Evolutionary conservation across 768 basidiomycete genomes (phyloP), one percentile per base, ranked within the genome.

Genomic region (Xerocomellus chrysenteron): DNA sequence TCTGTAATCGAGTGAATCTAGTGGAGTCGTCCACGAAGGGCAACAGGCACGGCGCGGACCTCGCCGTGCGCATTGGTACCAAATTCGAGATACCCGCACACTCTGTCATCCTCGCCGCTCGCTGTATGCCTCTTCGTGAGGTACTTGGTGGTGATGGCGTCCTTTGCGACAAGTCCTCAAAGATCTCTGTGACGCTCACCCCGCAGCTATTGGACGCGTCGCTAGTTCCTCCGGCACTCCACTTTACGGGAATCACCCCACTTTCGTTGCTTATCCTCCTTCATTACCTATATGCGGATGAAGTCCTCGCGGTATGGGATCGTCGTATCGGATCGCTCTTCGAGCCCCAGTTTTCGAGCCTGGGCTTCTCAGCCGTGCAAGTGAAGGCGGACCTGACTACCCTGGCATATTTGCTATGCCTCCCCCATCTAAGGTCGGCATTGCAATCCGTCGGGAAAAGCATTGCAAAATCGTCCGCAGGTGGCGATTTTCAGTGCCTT

Each of bases 231-330:
- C 40, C 48, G 1, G 39, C 32, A 9, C 55, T 72, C 14, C 67
- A 68, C 17, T 63, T 96, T 43, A 65, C 75, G 0, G 83, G 83
- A 2, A 83, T 82, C 57, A 81, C 85, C 44, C 78, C 87, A 0
- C 73, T 95, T 8, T 75, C 92, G 0, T 71, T 88, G 16, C 80
- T 97, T 16, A 78, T 96, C 21, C 75, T 98, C 19, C 69, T 97
- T 19, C 80, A 85, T 24, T 98, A 94, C 65, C 71, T 98, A n/a
- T 98, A 98, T 71, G 81, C 90, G 1, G 96, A 99, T 68, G 81
- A 86, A 40, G 71, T 95, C 2, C 75, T 92, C 12, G 85, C 92
- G 0, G 70, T 94, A 14, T 95, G 94, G 92, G 94, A 98, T 68
- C 77, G 79, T 13, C 83, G 93, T 17, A 77, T 91, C 12, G 78